Conservation (phyloP, 2,329 filamentous ascomycete species). For the Metarhizium rileyi region DNA sequence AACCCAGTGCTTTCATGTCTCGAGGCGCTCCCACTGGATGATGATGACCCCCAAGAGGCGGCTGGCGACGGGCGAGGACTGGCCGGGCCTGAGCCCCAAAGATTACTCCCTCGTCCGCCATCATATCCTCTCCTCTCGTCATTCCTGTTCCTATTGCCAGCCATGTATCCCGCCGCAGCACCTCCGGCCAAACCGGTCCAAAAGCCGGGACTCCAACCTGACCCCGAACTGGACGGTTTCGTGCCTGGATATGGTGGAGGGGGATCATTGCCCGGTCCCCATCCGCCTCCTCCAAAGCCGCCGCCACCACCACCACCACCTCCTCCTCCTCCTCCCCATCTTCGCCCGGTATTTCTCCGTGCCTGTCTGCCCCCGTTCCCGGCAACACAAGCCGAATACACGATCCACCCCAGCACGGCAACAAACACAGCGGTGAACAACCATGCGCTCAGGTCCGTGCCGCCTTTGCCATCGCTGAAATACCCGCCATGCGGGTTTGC, state of each 20-base stretch:
- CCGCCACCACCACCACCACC: slow-evolving; percentile 29
- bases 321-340: slow-evolving; percentile 23
- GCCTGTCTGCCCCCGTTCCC: slow-evolving; percentile 7
- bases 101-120: slow-evolving; percentile 21
- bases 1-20: slow-evolving; percentile 63
- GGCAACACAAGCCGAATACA: slow-evolving; percentile 41
- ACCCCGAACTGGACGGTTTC: slow-evolving; percentile 21
- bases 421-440: slow-evolving; percentile 56
- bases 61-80: slow-evolving; percentile 16
- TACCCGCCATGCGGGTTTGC: slow-evolving; percentile 27
- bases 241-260: slow-evolving; percentile 36
- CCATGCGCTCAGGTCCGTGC: slow-evolving; percentile 25
- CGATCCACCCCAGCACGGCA: slow-evolving; percentile 49
- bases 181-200: slow-evolving; percentile 62
- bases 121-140: slow-evolving; percentile 15
- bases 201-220: slow-evolving; percentile 60
- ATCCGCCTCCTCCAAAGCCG: slow-evolving; percentile 15
- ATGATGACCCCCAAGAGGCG: slow-evolving; percentile 23
- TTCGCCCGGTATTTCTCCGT: slow-evolving; percentile 19
- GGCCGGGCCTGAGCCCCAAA: slow-evolving; percentile 11
- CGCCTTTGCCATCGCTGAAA: slow-evolving; percentile 21
- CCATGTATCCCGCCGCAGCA: slow-evolving; percentile 58
- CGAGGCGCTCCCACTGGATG: slow-evolving; percentile 25
- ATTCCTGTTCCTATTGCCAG: slow-evolving; percentile 38
- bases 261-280: slow-evolving; percentile 37